These are phyloP conservation scores for Fusarium sp. DNA, from an alignment of 2,329 filamentous ascomycete species.

Conservation along the genomic window DNA sequence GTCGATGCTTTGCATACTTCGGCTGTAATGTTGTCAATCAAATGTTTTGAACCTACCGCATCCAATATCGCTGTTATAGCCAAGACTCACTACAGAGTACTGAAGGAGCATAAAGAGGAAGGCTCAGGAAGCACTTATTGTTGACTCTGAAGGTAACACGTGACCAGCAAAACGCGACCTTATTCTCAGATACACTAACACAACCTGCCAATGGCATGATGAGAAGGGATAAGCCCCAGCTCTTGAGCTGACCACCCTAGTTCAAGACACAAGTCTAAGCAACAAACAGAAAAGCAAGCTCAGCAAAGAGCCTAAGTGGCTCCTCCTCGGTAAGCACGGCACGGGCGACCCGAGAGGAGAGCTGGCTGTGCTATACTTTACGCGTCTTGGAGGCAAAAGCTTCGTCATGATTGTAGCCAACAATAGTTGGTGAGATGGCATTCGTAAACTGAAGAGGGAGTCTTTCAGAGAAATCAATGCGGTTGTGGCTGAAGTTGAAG, in stretches of 20 bases:
- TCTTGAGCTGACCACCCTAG: no score
- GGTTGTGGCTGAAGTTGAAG: constrained; percentile 2
- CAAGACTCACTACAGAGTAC: no score
- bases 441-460: background rate
- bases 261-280: background rate
- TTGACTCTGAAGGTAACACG: background rate
- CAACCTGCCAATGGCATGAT: no score
- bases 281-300: background rate
- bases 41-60: no score
- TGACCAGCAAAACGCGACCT: background rate
- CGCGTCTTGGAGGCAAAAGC: background rate
- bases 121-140: no score
- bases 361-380: background rate
- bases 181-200: background rate
- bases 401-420: background rate
- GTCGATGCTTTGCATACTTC: no score
- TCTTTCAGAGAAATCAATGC: background rate
- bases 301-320: background rate
- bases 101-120: no score
- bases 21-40: no score
- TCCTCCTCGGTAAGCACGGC: background rate
- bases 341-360: background rate
- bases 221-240: no score
- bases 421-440: background rate
- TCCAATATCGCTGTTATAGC: no score